Evolutionary conservation across 441 rosid species (phyloP), one percentile per base, ranked within the genome.

Genomic region (Erodium chrysanthum): DNA sequence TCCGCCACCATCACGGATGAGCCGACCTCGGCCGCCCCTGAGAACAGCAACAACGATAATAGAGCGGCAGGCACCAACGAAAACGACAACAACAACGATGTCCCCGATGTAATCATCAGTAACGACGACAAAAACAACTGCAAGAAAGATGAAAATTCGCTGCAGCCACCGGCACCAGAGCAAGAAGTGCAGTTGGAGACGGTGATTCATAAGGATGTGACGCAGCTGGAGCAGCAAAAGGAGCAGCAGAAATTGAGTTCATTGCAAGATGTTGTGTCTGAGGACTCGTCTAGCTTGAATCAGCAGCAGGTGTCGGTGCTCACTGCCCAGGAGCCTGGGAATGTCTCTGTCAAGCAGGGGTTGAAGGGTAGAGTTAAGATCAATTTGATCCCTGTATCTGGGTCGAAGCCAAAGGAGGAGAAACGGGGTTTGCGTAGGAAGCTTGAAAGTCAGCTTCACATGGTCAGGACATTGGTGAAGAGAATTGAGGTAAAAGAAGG

Each of bases 401-500:
- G 15, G 0, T 81, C 89, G 14, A 44, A 6, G 52, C 14, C 94
- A 0, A 92, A 81, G 83, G 82, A 82, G 68, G 86, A 88, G 80
- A n/a, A n/a, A n/a, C n/a, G n/a, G n/a, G n/a, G n/a, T n/a, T 75
- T 89, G 52, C 82, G 88, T 77, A 88, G 75, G 84, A 94, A 83
- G 85, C 82, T 89, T 74, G 90, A 84, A 78, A 81, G 77, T 46
- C 90, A 88, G 81, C 97, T 94, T 68, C 82, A 74, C 76, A 60
- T 76, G 67, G 88, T 94, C 44, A 94, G 93, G 82, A 83, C 69
- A 70, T 77, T 90, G 83, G 92, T 91, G 77, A 84, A 79, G 82
- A 94, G 70, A 80, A 85, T 94, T 74, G 97, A 94, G 80, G 88
- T 80, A 0, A 94, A 83, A 77, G 92, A 91, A 79, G 81, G 72